Conservation (phyloP, 106 monocot genomes). For the Xerophyta viscosa region DNA sequence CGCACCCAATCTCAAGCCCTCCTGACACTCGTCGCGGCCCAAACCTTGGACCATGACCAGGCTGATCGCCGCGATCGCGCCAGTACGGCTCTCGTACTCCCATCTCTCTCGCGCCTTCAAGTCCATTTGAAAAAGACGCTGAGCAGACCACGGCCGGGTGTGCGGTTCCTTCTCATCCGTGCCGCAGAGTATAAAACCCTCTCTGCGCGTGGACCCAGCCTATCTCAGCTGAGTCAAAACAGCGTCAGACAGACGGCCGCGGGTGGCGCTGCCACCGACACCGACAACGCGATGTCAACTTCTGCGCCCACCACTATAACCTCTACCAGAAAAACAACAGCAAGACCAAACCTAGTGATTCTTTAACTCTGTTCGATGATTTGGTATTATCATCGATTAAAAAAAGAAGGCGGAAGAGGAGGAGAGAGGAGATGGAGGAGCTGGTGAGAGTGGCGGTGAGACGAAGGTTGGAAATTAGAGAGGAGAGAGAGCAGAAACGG, state of each 20-base stretch:
- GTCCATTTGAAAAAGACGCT: no score
- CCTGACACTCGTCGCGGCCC: slow-evolving; percentile 13
- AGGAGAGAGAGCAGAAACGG: slow-evolving; percentile 4
- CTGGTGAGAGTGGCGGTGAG: slow-evolving; percentile 10
- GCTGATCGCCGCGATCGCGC: no score
- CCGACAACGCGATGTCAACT: slow-evolving; percentile 6
- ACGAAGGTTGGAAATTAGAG: slow-evolving; percentile 20
- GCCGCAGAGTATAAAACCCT: no score
- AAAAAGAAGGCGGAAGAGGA: slow-evolving; percentile 8
- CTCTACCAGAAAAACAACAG: not conserved
- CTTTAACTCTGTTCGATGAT: no score
- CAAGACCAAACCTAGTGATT: not conserved
- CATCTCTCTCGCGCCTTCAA: no score
- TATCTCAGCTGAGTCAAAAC: not conserved
- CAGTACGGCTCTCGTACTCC: no score
- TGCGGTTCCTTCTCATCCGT: no score
- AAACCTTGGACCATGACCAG: no score
- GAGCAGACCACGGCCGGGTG: no score
- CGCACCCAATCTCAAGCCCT: slow-evolving; percentile 17
- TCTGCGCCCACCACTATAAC: slow-evolving; percentile 34
- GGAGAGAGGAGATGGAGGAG: slow-evolving; percentile 7
- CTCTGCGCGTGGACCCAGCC: no score
- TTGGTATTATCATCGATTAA: no score
- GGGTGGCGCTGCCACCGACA: slow-evolving; percentile 24
- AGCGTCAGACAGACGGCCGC: slow-evolving; percentile 18